Percentiles rank a stretch among this genome's conserved stretches.
Evolutionary conservation across 768 basidiomycete species (phyloP).

Genomic region (Auricularia auricula-judae): DNA sequence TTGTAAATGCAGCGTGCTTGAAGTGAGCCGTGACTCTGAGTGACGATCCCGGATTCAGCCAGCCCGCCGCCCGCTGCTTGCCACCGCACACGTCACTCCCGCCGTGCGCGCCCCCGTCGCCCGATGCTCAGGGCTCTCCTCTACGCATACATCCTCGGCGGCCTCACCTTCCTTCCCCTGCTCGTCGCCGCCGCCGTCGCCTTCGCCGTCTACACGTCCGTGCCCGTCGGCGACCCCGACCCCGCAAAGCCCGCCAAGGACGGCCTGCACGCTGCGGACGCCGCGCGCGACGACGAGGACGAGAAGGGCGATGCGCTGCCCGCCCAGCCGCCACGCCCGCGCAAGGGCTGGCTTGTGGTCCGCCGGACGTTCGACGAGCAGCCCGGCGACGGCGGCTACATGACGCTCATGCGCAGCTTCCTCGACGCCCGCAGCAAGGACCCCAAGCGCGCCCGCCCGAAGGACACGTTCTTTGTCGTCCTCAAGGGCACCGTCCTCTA

Average conservation of each 20-base stretch:
- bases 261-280: constrained; percentile 6
- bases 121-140: constrained; percentile 48
- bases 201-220: constrained; percentile 70
- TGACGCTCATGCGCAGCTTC: constrained; percentile 69
- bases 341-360: constrained; percentile 77
- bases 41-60: too few species aligned
- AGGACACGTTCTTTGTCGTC: constrained; percentile 88
- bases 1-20: too few species aligned
- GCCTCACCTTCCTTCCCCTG: constrained; percentile 81
- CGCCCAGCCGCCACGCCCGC: constrained; percentile 52
- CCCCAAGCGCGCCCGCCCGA: constrained; percentile 71
- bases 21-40: too few species aligned
- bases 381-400: constrained; percentile 52
- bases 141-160: constrained; percentile 83
- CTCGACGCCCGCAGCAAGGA: constrained; percentile 76
- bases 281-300: constrained; percentile 11
- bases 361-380: constrained; percentile 68
- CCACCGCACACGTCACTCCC: neutral
- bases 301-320: constrained; percentile 20
- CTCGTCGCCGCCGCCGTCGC: constrained; percentile 46
- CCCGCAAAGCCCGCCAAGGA: constrained; percentile 25
- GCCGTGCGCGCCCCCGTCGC: neutral
- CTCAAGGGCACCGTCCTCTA: constrained; percentile 88
- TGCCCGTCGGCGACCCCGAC: constrained; percentile 58
- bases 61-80: neutral